Evolutionary conservation across 169 alveolate species (phyloP).

Genomic region (Pseudocohnilembus persalinus): DNA sequence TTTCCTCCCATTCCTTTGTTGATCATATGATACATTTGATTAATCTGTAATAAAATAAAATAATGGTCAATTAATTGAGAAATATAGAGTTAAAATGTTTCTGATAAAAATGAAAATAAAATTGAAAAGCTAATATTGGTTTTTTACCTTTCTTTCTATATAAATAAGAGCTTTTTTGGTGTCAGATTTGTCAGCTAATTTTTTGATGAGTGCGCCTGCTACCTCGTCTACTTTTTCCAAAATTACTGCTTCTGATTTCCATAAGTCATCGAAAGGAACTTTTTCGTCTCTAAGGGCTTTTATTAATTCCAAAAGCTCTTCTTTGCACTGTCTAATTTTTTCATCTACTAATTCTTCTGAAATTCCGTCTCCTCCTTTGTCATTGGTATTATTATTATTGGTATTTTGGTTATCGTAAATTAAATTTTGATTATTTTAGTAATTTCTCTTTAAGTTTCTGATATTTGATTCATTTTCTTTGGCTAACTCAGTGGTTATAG

Average conservation of each 20-base stretch:
- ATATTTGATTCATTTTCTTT: background rate
- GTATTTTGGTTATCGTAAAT: background rate
- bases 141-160: conserved; percentile 35
- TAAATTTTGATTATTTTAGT: too few relatives aligned
- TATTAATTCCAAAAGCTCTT: conserved; percentile 8
- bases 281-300: conserved; percentile 19
- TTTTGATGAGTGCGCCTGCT: conserved; percentile 38
- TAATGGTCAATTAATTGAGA: too few relatives aligned
- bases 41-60: conserved; percentile 9
- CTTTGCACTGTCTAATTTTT: conserved; percentile 7
- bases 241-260: conserved; percentile 23
- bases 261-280: conserved; percentile 26
- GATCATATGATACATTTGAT: conserved; percentile 19
- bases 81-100: too few relatives aligned
- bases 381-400: too few relatives aligned
- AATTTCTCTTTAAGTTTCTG: too few relatives aligned
- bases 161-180: conserved; percentile 47
- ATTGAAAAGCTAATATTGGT: background rate
- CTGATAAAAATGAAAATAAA: too few relatives aligned
- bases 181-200: conserved; percentile 43
- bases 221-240: conserved; percentile 42
- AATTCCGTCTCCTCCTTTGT: background rate
- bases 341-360: conserved; percentile 14
- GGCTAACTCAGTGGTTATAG: background rate
- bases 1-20: conserved; percentile 28